Percentiles rank a stretch among this genome's conserved stretches.
These are phyloP conservation scores for Cryphonectria parasitica DNA, from an alignment of 2,329 filamentous ascomycete species.

Conservation along the genomic window DNA sequence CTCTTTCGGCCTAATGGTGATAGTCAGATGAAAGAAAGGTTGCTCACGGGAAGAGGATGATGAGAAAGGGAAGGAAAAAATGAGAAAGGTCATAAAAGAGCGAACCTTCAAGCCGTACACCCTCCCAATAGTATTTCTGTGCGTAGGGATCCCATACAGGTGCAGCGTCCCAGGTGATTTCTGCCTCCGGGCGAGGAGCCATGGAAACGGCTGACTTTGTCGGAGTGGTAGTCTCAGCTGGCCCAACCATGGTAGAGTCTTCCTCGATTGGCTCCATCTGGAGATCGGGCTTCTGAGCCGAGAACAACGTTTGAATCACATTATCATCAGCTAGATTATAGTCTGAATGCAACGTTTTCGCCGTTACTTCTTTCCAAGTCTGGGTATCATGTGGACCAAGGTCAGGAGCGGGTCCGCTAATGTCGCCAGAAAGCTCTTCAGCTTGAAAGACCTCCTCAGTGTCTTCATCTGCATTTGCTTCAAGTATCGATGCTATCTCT, in stretches of 20 bases:
- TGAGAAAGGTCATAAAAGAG: neutral
- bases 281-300: neutral
- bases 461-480: neutral
- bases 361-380: neutral
- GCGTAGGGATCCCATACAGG: neutral
- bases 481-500: too few relatives aligned
- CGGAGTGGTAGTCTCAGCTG: too few relatives aligned
- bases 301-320: neutral
- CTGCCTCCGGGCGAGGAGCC: too few relatives aligned
- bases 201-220: too few relatives aligned
- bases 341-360: neutral
- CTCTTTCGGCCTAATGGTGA: neutral
- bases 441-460: neutral
- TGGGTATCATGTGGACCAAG: neutral
- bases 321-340: neutral
- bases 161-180: neutral
- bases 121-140: too few relatives aligned
- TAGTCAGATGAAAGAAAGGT: neutral
- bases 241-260: too few relatives aligned
- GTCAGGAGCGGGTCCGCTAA: neutral
- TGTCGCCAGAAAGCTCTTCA: neutral
- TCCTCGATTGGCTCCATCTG: neutral
- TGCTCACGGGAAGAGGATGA: neutral
- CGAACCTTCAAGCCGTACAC: neutral
- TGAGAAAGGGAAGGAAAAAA: neutral